phyloP scores from a whole-genome alignment of 2,329 filamentous ascomycete species.

The Diplodia corticola region DNA sequence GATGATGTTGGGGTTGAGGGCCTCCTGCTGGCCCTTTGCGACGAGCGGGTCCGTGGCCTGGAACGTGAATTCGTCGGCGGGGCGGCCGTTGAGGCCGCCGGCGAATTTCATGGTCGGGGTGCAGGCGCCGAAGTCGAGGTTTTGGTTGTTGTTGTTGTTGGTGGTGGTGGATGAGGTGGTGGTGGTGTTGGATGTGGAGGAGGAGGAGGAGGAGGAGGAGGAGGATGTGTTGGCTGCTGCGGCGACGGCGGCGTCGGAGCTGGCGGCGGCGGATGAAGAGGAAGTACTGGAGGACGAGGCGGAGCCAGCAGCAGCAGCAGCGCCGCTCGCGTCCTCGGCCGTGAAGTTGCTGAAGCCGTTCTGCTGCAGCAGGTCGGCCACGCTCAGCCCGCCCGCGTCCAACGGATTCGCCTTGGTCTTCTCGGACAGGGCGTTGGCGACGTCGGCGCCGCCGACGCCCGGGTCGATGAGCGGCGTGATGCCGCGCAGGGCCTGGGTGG shows the following conservation, averaged over 20 bases:
- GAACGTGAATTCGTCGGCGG: constrained; percentile 64
- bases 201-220: constrained; percentile 24
- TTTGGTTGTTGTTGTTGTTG: constrained; percentile 19
- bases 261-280: constrained; percentile 25
- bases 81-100: constrained; percentile 53
- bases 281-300: too few relatives aligned
- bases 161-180: constrained; percentile 3
- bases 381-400: constrained; percentile 60
- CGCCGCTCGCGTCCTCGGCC: constrained; percentile 27
- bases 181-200: constrained; percentile 19
- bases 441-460: constrained; percentile 56
- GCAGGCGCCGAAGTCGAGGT: constrained; percentile 40
- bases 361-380: constrained; percentile 63
- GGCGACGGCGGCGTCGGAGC: constrained; percentile 18
- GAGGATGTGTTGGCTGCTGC: constrained; percentile 1
- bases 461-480: constrained; percentile 69
- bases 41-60: constrained; percentile 64
- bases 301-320: constrained; percentile 3
- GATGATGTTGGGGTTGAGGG: constrained; percentile 72
- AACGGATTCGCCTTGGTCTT: constrained; percentile 57
- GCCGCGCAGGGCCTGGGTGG: constrained; percentile 61
- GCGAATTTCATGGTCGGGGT: constrained; percentile 61
- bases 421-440: constrained; percentile 61
- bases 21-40: constrained; percentile 63
- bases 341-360: constrained; percentile 66